Base-by-base conservation (phyloP, 2,329 filamentous ascomycete genomes). In the Fusarium setosum region DNA sequence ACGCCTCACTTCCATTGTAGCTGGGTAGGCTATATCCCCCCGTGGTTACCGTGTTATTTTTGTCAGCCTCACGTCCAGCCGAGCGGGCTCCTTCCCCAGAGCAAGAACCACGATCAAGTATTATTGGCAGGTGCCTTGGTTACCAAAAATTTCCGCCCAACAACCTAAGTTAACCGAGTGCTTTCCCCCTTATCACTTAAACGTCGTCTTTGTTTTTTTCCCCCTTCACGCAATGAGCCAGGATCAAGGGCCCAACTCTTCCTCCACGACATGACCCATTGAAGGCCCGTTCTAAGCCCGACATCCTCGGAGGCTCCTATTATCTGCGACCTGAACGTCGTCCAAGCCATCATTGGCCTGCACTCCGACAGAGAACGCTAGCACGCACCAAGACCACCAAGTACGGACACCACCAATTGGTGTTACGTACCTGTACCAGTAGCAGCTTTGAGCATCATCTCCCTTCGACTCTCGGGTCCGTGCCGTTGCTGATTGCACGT, bases 101-200 rank as follows among this genome's bases (percentile, higher is more conserved):
- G 17, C 10, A 18, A 59, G 61, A 54, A 48, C 58, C 61, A 54
- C 41, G 56, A 54, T 60, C 56, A 57, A 47, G 31, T 54, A 11
- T 58, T 51, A 52, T 59, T 67, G 63, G 60, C 40, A 69, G 24
- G 12, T 56, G 57, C 59, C 66, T 62, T 63, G 53, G 64, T 59
- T 47, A 59, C 66, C 58, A 70, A 69, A 68, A 64, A 63, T 60
- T 67, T 53, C 70, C 64, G 62, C 64, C 60, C 71, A 61, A 61
- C 56, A 54, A 62, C 56, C n/a, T n/a, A n/a, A n/a, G n/a, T n/a
- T n/a, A 64, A 69, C 62, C 56, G 59, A 67, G 29, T 53, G 44
- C 44, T 47, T 34, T 56, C 59, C 66, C 34, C 44, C 62, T 60
- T 42, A 23, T 32, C 12, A 29, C 24, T 32, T 29, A 32, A 23